Base-by-base conservation (phyloP, 805 yeast species). In the Saitoella complicata region DNA sequence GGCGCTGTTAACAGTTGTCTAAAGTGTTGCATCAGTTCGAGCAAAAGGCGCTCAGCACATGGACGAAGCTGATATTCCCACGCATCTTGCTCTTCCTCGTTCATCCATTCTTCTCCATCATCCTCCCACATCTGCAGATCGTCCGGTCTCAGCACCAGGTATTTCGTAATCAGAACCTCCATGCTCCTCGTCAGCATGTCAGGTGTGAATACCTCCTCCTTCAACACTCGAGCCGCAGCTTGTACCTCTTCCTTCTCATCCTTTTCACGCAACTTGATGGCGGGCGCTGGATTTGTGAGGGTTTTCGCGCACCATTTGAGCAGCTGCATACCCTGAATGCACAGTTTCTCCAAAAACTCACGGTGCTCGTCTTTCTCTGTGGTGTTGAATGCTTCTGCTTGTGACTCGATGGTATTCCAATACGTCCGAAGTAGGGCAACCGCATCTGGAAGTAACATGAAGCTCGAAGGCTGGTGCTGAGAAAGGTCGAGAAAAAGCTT, bases 41-140 rank as follows among this genome's bases (percentile, higher is more conserved):
- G 60, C 49, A 4, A 58, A 51, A 32, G 56, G 56, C 5, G 34
- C 40, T 8, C 44, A 43, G 11, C 40, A 37, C 45, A 43, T 39
- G 32, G 36, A 10, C 36, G 36, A 10, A 33, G 11, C 11, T 33
- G n/a, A 11, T 10, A 33, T 33, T 33, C 36, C 36, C 36, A 33
- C 11, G 10, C 11, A 4, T 33, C 36, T 11, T 33, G 61, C 55
- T 78, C 64, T 52, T 86, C 94, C 55, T 85, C 94, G 50, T 78
- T 76, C 13, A 82, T 76, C 84, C 94, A 91, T 58, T 85, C 95
- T 58, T 86, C 97, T 0, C 97, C 95, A 48, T 86, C 94, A 11
- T 71, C 59, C 8, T 68, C 58, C 97, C 97, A 91, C 36, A 74
- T 65, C 53, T 82, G 93, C 41, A 88, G 59, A 57, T 87, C 96